Evolutionary conservation across 2,329 filamentous ascomycete genomes (phyloP).

Genomic region (Talaromyces sp.): DNA sequence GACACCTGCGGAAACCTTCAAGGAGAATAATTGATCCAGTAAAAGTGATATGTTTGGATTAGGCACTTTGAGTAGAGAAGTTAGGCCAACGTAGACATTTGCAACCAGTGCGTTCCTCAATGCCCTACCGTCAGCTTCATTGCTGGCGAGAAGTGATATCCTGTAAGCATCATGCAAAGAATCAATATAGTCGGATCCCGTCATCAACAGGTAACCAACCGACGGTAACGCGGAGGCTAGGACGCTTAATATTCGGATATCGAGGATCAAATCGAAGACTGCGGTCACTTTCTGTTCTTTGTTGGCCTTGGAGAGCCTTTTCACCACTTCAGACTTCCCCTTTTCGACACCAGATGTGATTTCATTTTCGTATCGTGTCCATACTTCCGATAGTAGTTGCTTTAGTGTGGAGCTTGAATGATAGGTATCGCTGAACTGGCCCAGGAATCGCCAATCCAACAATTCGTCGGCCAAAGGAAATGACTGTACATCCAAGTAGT

Average conservation of each 20-base stretch:
- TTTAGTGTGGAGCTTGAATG: slow-evolving; percentile 56
- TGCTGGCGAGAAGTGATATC: slow-evolving; percentile 34
- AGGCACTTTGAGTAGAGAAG: slow-evolving; percentile 62
- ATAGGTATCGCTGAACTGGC: slow-evolving; percentile 63
- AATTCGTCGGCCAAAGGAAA: slow-evolving; percentile 42
- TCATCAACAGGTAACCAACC: slow-evolving; percentile 61
- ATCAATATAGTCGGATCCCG: slow-evolving; percentile 83
- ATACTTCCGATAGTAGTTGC: slow-evolving; percentile 48
- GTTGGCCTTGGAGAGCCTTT: slow-evolving; percentile 21
- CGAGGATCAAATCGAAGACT: slow-evolving; percentile 17
- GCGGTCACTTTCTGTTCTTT: slow-evolving; percentile 14
- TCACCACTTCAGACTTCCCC: slow-evolving; percentile 31
- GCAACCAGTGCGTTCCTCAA: slow-evolving; percentile 66
- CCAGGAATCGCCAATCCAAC: slow-evolving; percentile 62
- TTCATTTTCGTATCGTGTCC: slow-evolving; percentile 31
- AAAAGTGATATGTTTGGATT: slow-evolving; percentile 68
- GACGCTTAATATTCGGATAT: slow-evolving; percentile 36
- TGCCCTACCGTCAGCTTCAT: slow-evolving; percentile 47
- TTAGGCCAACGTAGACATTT: slow-evolving; percentile 68
- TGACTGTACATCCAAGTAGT: slow-evolving; percentile 46
- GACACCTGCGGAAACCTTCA: slow-evolving; percentile 66
- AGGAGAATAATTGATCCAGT: slow-evolving; percentile 74
- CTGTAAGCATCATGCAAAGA: slow-evolving; percentile 51
- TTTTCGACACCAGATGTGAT: slow-evolving; percentile 35
- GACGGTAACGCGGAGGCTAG: slow-evolving; percentile 38